Base-by-base conservation (phyloP, 2,329 filamentous ascomycete species). In the Colletotrichum sp. region DNA sequence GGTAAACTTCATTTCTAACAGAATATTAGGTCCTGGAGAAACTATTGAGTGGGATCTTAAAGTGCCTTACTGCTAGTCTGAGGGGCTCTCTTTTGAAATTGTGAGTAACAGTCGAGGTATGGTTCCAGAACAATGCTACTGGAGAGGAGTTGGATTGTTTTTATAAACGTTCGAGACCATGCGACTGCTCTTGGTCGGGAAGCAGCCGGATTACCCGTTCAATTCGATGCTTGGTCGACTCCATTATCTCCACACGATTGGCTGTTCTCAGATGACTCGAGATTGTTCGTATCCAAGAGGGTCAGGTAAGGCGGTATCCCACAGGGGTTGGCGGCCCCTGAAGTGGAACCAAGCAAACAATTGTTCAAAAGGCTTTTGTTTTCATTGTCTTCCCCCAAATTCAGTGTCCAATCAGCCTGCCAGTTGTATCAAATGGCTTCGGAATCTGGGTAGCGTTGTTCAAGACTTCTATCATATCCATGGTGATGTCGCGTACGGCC, bases 1-100 rank as follows among this genome's bases (percentile, higher is more conserved):
- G 21, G 57, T 57, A 43, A 69, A 32, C 43, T 69, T 73, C 65
- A 73, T 73, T 4, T 34, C 60, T 63, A 10, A n/a, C 9, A 36
- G 9, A 8, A 7, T 34, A 15, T 32, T 24, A 57, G 39, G 16
- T 48, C 2, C 1, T 1, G n/a, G 43, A 21, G 43, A 21, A 21
- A 0, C 43, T 13, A 2, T 48, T 13, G n/a, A 30, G 28, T 8
- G 15, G 3, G 0, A 9, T 32, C 5, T 5, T 1, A 8, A 28
- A 59, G 55, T 18, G 4, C 2, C 55, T 59, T 59, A 59, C 55
- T 59, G 43, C 43, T 48, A 48, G 6, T 48, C 1, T 1, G 43
- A 48, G 43, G 9, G 1, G 43, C 1, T 48, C 0, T 21, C 10
- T 48, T 1, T 0, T 21, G 9, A 48, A 21, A 21, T 13, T 1